Evolutionary conservation across 2,329 filamentous ascomycete species (phyloP).

Genomic region (Aspergillus carbonarius): DNA sequence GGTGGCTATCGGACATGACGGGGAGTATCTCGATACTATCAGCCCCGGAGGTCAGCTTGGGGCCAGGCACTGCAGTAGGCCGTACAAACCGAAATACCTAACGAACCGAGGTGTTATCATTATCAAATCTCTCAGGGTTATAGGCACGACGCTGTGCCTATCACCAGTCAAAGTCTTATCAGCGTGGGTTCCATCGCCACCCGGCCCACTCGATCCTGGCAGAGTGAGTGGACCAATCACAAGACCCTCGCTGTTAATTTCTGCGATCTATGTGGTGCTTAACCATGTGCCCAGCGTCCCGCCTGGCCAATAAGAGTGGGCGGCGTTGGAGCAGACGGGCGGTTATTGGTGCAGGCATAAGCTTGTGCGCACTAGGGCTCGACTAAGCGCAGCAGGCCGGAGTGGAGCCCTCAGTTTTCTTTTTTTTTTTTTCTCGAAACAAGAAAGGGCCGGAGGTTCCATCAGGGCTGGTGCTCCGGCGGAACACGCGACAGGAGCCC

Average conservation of each 20-base stretch:
- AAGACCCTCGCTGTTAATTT: background rate
- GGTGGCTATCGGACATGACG: background rate
- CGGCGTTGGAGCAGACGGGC: background rate
- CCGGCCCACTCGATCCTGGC: conserved; percentile 5
- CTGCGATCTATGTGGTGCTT: conserved; percentile 7
- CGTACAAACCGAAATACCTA: conserved; percentile 3
- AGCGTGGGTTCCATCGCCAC: conserved; percentile 4
- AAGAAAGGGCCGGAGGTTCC: background rate
- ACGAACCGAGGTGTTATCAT: conserved; percentile 6
- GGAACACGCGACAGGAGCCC: conserved; percentile 11
- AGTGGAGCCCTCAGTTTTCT: background rate
- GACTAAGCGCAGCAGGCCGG: background rate
- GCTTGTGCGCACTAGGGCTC: conserved; percentile 8
- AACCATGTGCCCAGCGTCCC: background rate
- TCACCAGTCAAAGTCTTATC: conserved; percentile 13
- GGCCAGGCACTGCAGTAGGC: background rate
- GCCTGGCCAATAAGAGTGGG: background rate
- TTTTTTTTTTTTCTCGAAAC: conserved; percentile 14
- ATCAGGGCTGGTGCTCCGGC: conserved; percentile 1
- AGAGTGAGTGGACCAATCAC: conserved; percentile 4
- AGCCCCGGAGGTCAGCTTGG: background rate
- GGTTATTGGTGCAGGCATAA: conserved; percentile 5
- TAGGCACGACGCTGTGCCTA: conserved; percentile 6
- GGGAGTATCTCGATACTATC: background rate
- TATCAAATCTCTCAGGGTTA: conserved; percentile 8